These are phyloP conservation scores for Yamadazyma songkhlaensis DNA, from an alignment of 1,139 yeast species.

Conservation along the genomic window DNA sequence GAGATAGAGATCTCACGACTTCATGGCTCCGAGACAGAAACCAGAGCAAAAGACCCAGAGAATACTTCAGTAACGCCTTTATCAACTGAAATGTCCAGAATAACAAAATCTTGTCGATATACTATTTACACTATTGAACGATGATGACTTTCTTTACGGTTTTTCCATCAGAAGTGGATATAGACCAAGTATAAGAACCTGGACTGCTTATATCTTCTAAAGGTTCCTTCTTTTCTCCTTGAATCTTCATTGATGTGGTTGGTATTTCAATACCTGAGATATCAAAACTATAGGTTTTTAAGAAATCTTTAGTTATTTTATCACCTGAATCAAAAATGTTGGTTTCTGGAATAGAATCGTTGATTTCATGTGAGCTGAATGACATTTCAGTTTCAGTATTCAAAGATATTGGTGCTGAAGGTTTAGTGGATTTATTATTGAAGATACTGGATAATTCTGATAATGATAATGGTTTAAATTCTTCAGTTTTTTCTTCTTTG, in stretches of 20 bases:
- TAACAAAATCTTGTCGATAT: neutral
- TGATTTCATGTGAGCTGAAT: constrained; percentile 31
- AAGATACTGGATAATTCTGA: constrained; percentile 40
- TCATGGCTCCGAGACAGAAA: too few relatives aligned
- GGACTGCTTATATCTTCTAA: constrained; percentile 21
- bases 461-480: constrained; percentile 30
- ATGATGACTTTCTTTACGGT: constrained; percentile 8
- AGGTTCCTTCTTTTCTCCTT: constrained; percentile 13
- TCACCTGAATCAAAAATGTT: constrained; percentile 16
- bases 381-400: constrained; percentile 6
- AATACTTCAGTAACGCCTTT: too few relatives aligned
- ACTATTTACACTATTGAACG: constrained; percentile 5
- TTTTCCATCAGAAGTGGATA: constrained; percentile 12
- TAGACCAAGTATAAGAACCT: constrained; percentile 29
- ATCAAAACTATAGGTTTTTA: constrained; percentile 24
- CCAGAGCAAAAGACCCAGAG: too few relatives aligned
- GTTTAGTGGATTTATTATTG: constrained; percentile 1
- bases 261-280: constrained; percentile 34
- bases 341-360: constrained; percentile 28
- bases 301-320: constrained; percentile 28
- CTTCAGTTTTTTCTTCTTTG: constrained; percentile 8
- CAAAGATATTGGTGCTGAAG: constrained; percentile 1
- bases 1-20: neutral
- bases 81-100: too few relatives aligned
- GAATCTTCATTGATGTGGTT: constrained; percentile 19